Base-by-base conservation (phyloP, 1,284 basidiomycete species). In the Anthracocystis setariae region DNA sequence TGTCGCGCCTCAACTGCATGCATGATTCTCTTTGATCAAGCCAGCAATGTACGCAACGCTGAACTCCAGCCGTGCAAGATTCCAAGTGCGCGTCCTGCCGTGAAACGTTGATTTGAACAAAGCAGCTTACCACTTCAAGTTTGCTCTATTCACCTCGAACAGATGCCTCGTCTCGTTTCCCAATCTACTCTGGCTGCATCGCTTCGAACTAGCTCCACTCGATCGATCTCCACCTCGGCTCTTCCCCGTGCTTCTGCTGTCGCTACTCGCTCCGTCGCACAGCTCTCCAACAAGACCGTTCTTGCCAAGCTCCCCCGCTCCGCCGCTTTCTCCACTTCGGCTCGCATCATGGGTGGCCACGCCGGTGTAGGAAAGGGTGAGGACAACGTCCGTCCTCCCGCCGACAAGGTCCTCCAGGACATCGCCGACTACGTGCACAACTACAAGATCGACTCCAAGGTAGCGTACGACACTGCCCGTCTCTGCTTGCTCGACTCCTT, bases 391-490 rank as follows among this genome's bases (percentile, higher is more conserved):
- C 79, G 80, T 27, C 80, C 80, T 32, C 67, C 72, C 20, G 70
- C 76, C 43, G 80, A 82, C 54, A 65, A 74, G 71, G 77, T 79
- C 25, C 55, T 79, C 40, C 77, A 79, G 56, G 74, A 79, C 70
- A 79, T 79, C 51, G 77, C 77, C 71, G 77, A 79, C 67, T 69
- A 76, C 40, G 73, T 73, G 10, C 70, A 72, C 69, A 75, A 72
- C 59, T 81, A 80, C 73, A 72, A 80, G 52, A 80, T 80, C 58
- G 72, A 57, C 53, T 79, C 78, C n/a, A 54, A 80, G 45, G 70
- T 69, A 42, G 80, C 80, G 32, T 82, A 80, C 74, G 70, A 79
- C 72, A 82, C 80, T 35, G 80, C 80, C 39, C 76, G 80, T 53
- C 78, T 82, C 52, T 74, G 72, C 57, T 65, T 82, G 23, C 65